A percentile compares a stretch with the other conserved stretches of the same genome.
Evolutionary conservation across 1,284 basidiomycete species (phyloP).

Genomic region (Ganoderma leucocontextum): DNA sequence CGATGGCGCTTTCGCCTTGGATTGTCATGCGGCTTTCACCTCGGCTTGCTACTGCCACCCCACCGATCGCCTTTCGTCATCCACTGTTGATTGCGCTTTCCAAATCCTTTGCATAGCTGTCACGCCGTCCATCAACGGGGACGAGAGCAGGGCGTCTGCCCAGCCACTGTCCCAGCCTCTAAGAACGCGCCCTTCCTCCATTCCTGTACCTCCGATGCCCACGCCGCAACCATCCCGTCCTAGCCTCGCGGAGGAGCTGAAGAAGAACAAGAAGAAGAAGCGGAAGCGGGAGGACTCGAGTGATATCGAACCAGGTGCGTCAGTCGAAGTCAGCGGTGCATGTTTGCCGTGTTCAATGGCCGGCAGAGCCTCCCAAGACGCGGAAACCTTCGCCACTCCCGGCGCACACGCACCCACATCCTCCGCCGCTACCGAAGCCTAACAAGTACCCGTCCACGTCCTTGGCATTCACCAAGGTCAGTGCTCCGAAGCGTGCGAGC

Average conservation of each 20-base stretch:
- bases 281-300: conserved; percentile 84
- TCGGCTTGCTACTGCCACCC: not conserved
- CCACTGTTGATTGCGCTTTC: not conserved
- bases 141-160: conserved; percentile 50
- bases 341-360: not conserved
- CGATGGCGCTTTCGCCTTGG: not conserved
- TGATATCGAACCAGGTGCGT: conserved; percentile 68
- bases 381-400: conserved; percentile 64
- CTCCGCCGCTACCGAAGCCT: conserved; percentile 55
- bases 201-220: conserved; percentile 46
- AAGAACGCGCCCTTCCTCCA: conserved; percentile 51
- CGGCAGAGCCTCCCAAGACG: conserved; percentile 56
- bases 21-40: not conserved
- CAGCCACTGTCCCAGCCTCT: conserved; percentile 39
- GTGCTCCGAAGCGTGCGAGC: conserved; percentile 17
- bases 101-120: conserved; percentile 40
- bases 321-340: not conserved
- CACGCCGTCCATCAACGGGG: conserved; percentile 59
- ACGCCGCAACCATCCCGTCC: conserved; percentile 42
- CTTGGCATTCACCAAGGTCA: conserved; percentile 60
- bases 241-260: conserved; percentile 55
- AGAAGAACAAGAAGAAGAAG: conserved; percentile 84
- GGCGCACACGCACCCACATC: conserved; percentile 43
- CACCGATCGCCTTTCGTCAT: not conserved
- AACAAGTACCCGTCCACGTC: conserved; percentile 58